These are phyloP conservation scores for Mycena kentingensis DNA, from an alignment of 768 basidiomycete genomes.

Conservation along the genomic window DNA sequence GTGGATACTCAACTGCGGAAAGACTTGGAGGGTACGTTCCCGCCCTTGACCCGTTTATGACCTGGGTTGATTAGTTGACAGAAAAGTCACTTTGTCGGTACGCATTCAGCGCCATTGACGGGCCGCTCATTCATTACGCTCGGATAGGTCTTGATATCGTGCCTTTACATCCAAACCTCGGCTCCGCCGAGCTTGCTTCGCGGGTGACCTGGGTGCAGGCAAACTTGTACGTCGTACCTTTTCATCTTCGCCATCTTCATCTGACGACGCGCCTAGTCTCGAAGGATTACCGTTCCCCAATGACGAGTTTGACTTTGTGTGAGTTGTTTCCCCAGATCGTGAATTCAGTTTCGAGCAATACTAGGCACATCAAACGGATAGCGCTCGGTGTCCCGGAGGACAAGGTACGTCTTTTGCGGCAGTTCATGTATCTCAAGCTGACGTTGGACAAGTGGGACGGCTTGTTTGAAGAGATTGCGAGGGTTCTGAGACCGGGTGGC, in stretches of 20 bases:
- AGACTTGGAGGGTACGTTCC: slow-evolving; percentile 60
- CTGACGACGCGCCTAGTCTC: slow-evolving; percentile 43
- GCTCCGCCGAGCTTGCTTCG: slow-evolving; percentile 54
- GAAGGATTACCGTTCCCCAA: slow-evolving; percentile 69
- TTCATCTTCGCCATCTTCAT: slow-evolving; percentile 4
- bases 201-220: slow-evolving; percentile 73
- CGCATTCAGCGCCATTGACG: slow-evolving; percentile 20
- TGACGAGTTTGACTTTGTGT: slow-evolving; percentile 81
- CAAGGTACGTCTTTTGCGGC: slow-evolving; percentile 43
- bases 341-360: slow-evolving; percentile 5
- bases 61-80: slow-evolving; percentile 26
- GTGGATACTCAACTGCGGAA: slow-evolving; percentile 70
- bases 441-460: slow-evolving; percentile 56
- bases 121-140: background rate
- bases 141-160: slow-evolving; percentile 66
- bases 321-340: slow-evolving; percentile 29
- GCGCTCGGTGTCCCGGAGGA: slow-evolving; percentile 77
- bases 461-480: slow-evolving; percentile 66
- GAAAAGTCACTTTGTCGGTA: slow-evolving; percentile 67
- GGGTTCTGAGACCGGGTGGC: slow-evolving; percentile 76
- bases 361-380: slow-evolving; percentile 69
- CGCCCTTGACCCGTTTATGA: slow-evolving; percentile 2
- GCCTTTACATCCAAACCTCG: slow-evolving; percentile 71
- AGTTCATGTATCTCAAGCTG: background rate
- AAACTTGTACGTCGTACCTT: slow-evolving; percentile 58